These are phyloP conservation scores for Hondaea fermentalgiana DNA, from an alignment of 108 stramenopile species.

Conservation along the genomic window DNA sequence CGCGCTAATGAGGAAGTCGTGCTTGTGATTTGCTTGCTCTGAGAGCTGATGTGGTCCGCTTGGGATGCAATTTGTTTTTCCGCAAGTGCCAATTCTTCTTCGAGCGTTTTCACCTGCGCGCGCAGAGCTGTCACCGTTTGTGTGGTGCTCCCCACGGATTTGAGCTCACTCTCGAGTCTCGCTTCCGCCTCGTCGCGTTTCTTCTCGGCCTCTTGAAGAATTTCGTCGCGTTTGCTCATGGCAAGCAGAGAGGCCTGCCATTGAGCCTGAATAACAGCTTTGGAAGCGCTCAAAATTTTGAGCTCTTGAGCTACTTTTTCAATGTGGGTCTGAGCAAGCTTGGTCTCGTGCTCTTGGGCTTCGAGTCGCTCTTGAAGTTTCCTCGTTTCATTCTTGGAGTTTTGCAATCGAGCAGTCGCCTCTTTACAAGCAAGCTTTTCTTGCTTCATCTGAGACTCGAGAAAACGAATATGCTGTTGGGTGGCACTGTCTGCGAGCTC, in stretches of 20 bases:
- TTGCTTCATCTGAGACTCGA: neutral
- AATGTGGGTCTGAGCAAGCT: neutral
- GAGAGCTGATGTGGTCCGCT: neutral
- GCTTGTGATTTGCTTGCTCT: no score
- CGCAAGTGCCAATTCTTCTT: neutral
- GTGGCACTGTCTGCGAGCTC: neutral
- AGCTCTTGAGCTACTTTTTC: neutral
- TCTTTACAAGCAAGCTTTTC: neutral
- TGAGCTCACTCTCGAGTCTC: neutral
- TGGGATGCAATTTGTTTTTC: neutral
- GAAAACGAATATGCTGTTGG: neutral
- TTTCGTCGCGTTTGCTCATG: neutral
- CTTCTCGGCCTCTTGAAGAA: neutral
- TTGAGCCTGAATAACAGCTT: neutral
- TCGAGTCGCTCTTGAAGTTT: neutral
- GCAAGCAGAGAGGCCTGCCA: neutral
- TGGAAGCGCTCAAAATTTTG: neutral
- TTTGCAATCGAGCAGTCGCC: neutral
- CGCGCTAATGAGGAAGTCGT: no score
- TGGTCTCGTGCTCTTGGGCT: neutral
- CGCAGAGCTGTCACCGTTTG: neutral
- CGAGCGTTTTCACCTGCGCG: neutral
- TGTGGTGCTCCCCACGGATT: neutral
- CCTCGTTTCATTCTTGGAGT: neutral
- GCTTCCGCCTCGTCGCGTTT: neutral